A percentile compares a stretch with the other conserved stretches of the same genome.
Evolutionary conservation across 176 grass and related monocot species (phyloP).

Genomic region (Lolium perenne): DNA sequence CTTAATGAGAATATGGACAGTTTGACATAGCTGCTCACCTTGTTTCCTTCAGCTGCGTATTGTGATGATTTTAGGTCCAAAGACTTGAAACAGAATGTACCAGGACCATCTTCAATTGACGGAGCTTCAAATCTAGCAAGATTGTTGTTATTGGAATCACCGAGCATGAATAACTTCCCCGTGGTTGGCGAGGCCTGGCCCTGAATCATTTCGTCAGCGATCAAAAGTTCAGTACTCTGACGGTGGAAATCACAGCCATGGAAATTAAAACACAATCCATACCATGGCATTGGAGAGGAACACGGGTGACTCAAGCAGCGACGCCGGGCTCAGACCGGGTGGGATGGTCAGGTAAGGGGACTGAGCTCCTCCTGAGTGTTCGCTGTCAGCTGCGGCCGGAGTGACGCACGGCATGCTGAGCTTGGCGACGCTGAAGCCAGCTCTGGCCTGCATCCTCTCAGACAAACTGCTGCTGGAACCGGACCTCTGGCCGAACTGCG

Average conservation of each 20-base stretch:
- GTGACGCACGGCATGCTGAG: constrained; percentile 44
- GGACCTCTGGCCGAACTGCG: constrained; percentile 48
- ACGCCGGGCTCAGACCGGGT: constrained; percentile 69
- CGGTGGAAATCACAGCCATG: neutral
- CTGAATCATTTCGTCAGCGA: constrained; percentile 32
- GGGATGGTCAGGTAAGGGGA: constrained; percentile 83
- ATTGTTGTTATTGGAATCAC: constrained; percentile 23
- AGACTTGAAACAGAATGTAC: constrained; percentile 63
- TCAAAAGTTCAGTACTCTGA: constrained; percentile 23
- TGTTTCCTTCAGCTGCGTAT: constrained; percentile 43
- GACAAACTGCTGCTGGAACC: constrained; percentile 43
- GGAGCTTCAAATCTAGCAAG: constrained; percentile 39
- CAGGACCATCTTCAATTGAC: constrained; percentile 22
- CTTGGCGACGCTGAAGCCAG: constrained; percentile 54
- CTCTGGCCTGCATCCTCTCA: constrained; percentile 64
- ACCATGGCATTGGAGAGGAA: constrained; percentile 84
- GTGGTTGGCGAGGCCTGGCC: constrained; percentile 74
- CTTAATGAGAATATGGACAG: neutral
- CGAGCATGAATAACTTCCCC: constrained; percentile 54
- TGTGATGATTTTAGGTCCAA: constrained; percentile 51
- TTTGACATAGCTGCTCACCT: constrained; percentile 42
- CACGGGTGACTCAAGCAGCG: constrained; percentile 68
- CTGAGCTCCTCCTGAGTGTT: constrained; percentile 43
- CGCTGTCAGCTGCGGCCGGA: constrained; percentile 11
- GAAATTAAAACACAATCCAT: constrained; percentile 14